A percentile compares a stretch with the other conserved stretches of the same genome.
Conservation (phyloP, 371 early-diverging fungal species). For the Mucor mucedo region DNA sequence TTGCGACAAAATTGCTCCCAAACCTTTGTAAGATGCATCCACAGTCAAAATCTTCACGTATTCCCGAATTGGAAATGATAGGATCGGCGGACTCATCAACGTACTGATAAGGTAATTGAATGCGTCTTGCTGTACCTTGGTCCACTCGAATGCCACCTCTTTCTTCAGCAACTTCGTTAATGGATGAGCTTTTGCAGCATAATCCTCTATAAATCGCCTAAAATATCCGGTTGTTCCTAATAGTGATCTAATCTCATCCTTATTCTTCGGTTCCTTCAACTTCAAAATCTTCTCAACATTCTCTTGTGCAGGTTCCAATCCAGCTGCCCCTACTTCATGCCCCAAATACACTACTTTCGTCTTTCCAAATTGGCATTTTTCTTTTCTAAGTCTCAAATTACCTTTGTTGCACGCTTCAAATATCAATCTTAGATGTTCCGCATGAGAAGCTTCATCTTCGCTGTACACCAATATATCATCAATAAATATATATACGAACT, state of each 20-base stretch:
- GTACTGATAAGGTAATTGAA: constrained; percentile 25
- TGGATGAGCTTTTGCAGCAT: constrained; percentile 20
- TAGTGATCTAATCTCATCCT: constrained; percentile 28
- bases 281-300: constrained; percentile 19
- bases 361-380: constrained; percentile 46
- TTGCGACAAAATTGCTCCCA: constrained; percentile 45
- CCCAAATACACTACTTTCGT: constrained; percentile 42
- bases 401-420: constrained; percentile 35
- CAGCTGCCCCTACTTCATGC: constrained; percentile 32
- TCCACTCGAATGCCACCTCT: constrained; percentile 24
- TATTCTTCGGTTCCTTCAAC: constrained; percentile 15
- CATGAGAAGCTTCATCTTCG: constrained; percentile 35
- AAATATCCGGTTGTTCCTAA: constrained; percentile 41
- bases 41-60: constrained; percentile 34
- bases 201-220: constrained; percentile 37
- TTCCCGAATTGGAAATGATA: constrained; percentile 28
- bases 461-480: constrained; percentile 57
- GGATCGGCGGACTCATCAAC: constrained; percentile 31
- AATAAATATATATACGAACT: constrained; percentile 43
- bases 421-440: constrained; percentile 33
- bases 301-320: constrained; percentile 13
- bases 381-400: constrained; percentile 36
- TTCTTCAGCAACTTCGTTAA: constrained; percentile 28
- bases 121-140: constrained; percentile 14
- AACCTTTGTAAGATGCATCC: constrained; percentile 39